phyloP scores from a whole-genome alignment of 192 early-diverging fungal genomes.

The Podila clonocystis region DNA sequence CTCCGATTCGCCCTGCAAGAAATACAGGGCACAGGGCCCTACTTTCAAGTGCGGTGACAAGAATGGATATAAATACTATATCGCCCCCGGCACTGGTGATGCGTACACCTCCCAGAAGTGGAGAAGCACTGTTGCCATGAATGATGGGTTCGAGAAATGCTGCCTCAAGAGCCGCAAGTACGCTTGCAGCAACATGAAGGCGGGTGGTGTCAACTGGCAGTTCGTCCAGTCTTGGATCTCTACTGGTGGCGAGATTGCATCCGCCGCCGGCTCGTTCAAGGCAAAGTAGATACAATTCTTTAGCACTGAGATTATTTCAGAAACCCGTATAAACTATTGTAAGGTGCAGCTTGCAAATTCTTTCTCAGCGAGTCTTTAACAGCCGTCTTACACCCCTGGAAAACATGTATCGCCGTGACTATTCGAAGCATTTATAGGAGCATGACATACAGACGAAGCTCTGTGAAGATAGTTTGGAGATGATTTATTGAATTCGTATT shows the following conservation, averaged over 20 bases:
- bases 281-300: slow-evolving; percentile 6
- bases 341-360: slow-evolving; percentile 10
- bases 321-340: background rate
- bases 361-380: background rate
- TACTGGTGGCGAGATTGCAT: slow-evolving; percentile 10
- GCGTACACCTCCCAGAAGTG: slow-evolving; percentile 26
- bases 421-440: too few relatives aligned
- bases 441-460: too few relatives aligned
- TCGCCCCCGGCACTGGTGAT: slow-evolving; percentile 18
- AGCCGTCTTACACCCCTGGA: too few relatives aligned
- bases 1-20: slow-evolving; percentile 16
- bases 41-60: slow-evolving; percentile 11
- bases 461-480: too few relatives aligned
- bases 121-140: slow-evolving; percentile 22
- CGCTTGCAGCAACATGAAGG: slow-evolving; percentile 25
- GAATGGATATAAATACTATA: slow-evolving; percentile 23
- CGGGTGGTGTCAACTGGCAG: slow-evolving; percentile 13
- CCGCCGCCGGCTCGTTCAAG: slow-evolving; percentile 2
- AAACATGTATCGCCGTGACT: too few relatives aligned
- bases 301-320: background rate
- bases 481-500: too few relatives aligned
- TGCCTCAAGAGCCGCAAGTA: slow-evolving; percentile 24
- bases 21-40: slow-evolving; percentile 13
- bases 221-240: slow-evolving; percentile 21
- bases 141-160: slow-evolving; percentile 15